phyloP scores from a whole-genome alignment of 2,329 filamentous ascomycete species.

The Microcyclospora pomicola region DNA sequence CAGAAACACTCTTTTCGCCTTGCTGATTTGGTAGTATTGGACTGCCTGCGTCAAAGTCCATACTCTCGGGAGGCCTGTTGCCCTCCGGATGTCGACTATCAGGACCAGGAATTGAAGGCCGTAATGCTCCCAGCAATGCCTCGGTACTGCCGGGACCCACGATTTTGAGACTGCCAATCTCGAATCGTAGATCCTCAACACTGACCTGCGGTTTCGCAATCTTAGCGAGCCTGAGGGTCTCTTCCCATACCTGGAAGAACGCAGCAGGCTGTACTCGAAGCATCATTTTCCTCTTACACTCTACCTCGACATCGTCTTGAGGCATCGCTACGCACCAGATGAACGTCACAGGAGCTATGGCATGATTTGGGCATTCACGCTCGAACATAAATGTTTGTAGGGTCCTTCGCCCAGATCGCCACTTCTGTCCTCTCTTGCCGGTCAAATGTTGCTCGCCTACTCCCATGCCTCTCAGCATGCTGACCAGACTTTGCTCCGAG shows the following conservation, averaged over 20 bases:
- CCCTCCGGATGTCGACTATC: neutral
- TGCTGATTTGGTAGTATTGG: neutral
- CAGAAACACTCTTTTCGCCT: conserved; percentile 11
- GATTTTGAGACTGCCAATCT: conserved; percentile 59
- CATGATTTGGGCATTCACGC: conserved; percentile 36
- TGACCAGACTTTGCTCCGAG: conserved; percentile 45
- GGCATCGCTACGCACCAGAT: conserved; percentile 51
- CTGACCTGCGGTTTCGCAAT: conserved; percentile 48
- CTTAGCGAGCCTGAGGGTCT: conserved; percentile 44
- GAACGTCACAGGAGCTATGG: conserved; percentile 58
- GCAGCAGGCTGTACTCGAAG: conserved; percentile 72
- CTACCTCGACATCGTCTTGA: conserved; percentile 13
- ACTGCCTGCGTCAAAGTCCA: neutral
- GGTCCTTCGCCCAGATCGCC: conserved; percentile 49
- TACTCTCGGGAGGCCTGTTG: neutral
- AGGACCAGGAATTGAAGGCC: conserved; percentile 24
- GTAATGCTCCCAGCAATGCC: conserved; percentile 55
- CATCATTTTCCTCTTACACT: conserved; percentile 42
- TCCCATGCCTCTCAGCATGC: conserved; percentile 52
- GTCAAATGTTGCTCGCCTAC: conserved; percentile 40
- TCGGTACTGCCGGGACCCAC: conserved; percentile 67
- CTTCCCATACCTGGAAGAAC: conserved; percentile 54
- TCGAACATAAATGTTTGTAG: conserved; percentile 47
- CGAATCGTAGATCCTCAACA: conserved; percentile 56
- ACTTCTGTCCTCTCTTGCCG: conserved; percentile 52